Conservation (phyloP, 2,329 filamentous ascomycete genomes). For the Fonsecaea pedrosoi region DNA sequence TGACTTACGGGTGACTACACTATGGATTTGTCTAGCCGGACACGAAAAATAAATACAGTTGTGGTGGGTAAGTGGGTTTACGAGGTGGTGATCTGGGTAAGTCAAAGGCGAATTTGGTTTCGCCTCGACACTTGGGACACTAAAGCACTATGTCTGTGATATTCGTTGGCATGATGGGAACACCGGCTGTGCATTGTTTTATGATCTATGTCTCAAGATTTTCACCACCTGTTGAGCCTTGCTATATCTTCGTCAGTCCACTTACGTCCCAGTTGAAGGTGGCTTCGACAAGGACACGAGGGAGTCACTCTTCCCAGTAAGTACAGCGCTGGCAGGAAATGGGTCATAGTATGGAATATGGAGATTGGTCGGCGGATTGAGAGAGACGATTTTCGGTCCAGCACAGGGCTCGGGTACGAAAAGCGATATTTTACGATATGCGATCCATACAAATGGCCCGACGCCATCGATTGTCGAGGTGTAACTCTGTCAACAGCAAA, state of each 20-base stretch:
- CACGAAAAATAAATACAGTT: neutral
- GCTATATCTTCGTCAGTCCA: neutral
- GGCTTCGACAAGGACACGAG: neutral
- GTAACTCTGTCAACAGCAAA: neutral
- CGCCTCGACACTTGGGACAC: neutral
- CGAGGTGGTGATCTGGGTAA: too few relatives aligned
- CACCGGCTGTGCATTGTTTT: neutral
- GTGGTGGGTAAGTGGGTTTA: neutral
- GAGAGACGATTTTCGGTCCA: neutral
- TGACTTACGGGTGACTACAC: neutral
- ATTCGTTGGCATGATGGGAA: neutral
- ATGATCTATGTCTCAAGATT: neutral
- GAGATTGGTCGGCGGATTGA: neutral
- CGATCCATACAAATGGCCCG: neutral
- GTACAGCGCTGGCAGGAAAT: neutral
- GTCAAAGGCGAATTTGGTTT: neutral
- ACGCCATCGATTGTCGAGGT: neutral
- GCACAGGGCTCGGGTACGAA: neutral
- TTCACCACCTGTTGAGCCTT: neutral
- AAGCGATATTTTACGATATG: neutral
- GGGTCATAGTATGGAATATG: neutral
- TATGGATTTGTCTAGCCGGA: neutral
- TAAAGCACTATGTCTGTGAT: neutral
- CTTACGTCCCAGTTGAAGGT: neutral
- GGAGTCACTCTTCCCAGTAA: neutral